These are phyloP conservation scores for Aspergillus biplanus DNA, from an alignment of 495 filamentous ascomycete species.

Conservation along the genomic window DNA sequence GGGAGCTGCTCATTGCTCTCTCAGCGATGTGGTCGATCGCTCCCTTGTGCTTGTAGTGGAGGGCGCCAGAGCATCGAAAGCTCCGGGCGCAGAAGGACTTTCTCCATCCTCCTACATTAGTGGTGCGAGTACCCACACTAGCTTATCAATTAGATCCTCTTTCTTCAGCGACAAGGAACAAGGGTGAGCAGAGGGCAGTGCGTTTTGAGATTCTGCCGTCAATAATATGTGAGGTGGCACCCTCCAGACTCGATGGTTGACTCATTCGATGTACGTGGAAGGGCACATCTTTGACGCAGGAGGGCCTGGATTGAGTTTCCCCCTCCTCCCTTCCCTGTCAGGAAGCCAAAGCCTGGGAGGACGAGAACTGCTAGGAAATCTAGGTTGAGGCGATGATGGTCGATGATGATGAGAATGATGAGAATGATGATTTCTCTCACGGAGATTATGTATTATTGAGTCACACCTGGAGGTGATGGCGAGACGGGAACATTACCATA, in stretches of 20 bases:
- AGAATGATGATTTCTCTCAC: conserved; percentile 6
- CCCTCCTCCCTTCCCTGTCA: too few species aligned
- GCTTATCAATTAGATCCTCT: background rate
- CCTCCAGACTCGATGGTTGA: background rate
- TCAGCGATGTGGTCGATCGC: background rate
- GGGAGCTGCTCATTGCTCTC: too few species aligned
- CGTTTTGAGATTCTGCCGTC: background rate
- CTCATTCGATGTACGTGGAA: background rate
- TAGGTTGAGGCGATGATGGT: background rate
- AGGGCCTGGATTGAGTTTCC: background rate
- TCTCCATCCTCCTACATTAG: conserved; percentile 2
- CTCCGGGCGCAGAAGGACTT: background rate
- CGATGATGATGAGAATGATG: background rate
- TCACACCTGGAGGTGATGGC: conserved; percentile 11
- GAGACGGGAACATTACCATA: conserved; percentile 2
- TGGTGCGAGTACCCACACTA: conserved; percentile 3
- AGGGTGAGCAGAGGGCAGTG: background rate
- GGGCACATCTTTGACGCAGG: background rate
- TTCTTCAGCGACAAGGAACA: background rate
- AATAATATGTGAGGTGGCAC: background rate
- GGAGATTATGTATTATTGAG: conserved; percentile 15
- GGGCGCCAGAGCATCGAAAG: too few species aligned
- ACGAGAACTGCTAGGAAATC: background rate
- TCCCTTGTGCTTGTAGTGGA: background rate
- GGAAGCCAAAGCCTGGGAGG: background rate